Conservation (phyloP, 306 rosid genomes). For the Vigna hirtella region DNA sequence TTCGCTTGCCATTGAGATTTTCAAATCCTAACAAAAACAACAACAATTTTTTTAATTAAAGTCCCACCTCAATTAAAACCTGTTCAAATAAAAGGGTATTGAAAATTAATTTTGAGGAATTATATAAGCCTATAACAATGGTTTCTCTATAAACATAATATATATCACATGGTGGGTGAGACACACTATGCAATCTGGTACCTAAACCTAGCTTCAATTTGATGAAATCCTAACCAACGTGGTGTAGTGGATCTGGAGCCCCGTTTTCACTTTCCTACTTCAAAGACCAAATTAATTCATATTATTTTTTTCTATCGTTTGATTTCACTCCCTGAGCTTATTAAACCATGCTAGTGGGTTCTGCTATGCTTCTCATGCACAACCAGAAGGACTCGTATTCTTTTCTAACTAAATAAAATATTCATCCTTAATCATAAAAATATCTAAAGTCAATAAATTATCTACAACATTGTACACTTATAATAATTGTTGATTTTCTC, state of each 20-base stretch:
- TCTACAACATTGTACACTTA: neutral
- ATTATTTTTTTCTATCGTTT: neutral
- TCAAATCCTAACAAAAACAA: conserved; percentile 20
- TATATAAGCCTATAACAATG: neutral
- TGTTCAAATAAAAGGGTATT: neutral
- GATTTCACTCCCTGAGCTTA: neutral
- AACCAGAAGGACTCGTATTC: too few species aligned
- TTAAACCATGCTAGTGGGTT: too few species aligned
- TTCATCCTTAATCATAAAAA: too few species aligned
- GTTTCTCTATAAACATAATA: neutral
- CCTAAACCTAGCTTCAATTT: conserved; percentile 8
- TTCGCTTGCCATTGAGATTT: conserved; percentile 75
- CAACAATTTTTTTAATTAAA: neutral
- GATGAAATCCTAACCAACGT: neutral
- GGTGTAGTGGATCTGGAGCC: too few species aligned
- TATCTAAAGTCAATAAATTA: neutral
- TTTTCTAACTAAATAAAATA: too few species aligned
- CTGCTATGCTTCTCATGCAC: too few species aligned
- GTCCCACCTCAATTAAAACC: neutral
- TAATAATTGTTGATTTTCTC: neutral
- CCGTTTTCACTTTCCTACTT: neutral
- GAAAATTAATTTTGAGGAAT: neutral
- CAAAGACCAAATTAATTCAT: neutral
- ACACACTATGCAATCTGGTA: neutral
- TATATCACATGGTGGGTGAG: neutral